phyloP scores from a whole-genome alignment of 805 yeast species.

The Kregervanrija delftensis region DNA sequence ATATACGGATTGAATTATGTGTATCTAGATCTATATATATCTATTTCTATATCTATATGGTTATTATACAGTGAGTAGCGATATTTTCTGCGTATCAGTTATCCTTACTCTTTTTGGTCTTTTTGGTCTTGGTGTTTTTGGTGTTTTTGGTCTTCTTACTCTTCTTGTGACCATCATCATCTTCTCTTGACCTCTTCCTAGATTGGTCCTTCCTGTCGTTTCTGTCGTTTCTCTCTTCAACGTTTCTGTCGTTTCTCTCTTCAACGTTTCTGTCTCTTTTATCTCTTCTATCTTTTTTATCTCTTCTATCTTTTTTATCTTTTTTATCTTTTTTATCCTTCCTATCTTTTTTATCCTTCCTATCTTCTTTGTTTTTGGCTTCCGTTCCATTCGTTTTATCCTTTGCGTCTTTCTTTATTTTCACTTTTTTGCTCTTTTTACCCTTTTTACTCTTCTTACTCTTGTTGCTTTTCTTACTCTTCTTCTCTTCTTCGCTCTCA shows the following conservation, averaged over 20 bases:
- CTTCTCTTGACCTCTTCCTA: no score
- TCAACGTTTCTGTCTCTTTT: neutral
- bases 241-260: neutral
- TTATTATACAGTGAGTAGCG: no score
- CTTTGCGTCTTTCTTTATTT: slow-evolving; percentile 19
- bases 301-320: neutral
- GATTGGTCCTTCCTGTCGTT: neutral
- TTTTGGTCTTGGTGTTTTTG: no score
- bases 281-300: neutral
- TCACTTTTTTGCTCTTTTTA: slow-evolving; percentile 20
- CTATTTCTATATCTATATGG: no score
- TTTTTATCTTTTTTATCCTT: slow-evolving; percentile 3
- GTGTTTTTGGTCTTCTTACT: no score
- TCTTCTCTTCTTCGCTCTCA: slow-evolving; percentile 25
- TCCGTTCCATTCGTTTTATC: slow-evolving; percentile 17
- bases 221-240: neutral
- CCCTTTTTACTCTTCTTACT: slow-evolving; percentile 18
- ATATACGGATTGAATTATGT: no score
- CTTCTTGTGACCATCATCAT: no score
- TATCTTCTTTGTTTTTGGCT: slow-evolving; percentile 16
- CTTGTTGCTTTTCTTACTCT: slow-evolving; percentile 16
- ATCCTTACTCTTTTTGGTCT: no score
- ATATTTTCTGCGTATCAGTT: no score
- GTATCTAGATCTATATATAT: no score
- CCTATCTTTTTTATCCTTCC: slow-evolving; percentile 6